A percentile compares a stretch with the other conserved stretches of the same genome.
Evolutionary conservation across 2,329 filamentous ascomycete species (phyloP).

Genomic region (Diaporthe eres): DNA sequence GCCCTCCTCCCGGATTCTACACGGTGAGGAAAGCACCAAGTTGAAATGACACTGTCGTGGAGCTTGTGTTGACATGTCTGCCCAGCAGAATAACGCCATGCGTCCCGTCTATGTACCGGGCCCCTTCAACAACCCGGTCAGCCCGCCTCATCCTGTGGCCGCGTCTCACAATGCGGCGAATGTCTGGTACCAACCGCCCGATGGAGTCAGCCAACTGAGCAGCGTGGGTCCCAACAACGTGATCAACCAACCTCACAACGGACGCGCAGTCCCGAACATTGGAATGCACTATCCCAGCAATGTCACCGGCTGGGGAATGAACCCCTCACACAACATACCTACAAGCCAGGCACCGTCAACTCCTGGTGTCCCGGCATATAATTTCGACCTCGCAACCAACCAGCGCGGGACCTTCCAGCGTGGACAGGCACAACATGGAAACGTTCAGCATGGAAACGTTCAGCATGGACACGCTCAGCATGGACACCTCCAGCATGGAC

Average conservation of each 20-base stretch:
- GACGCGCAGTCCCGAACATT: background rate
- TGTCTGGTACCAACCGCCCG: no score
- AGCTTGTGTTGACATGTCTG: background rate
- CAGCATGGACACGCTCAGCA: background rate
- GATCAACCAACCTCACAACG: background rate
- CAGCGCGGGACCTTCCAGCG: background rate
- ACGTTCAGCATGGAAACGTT: background rate
- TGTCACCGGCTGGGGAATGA: background rate
- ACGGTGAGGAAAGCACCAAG: background rate
- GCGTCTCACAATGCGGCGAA: background rate
- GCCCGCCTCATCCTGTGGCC: background rate
- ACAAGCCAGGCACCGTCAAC: background rate
- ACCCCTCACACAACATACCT: background rate
- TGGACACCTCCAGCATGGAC: background rate
- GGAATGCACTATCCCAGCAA: rapidly evolving
- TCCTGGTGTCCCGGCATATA: background rate
- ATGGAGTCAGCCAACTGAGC: background rate
- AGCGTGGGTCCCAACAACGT: rapidly evolving
- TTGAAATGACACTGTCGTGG: background rate
- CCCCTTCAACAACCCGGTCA: background rate
- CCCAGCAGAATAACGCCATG: background rate
- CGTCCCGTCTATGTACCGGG: background rate
- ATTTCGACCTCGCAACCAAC: rapidly evolving
- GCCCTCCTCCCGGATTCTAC: background rate
- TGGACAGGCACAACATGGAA: background rate